phyloP scores from a whole-genome alignment of 225 moss, liverwort and hornwort species.

The Straminergon stramineum region DNA sequence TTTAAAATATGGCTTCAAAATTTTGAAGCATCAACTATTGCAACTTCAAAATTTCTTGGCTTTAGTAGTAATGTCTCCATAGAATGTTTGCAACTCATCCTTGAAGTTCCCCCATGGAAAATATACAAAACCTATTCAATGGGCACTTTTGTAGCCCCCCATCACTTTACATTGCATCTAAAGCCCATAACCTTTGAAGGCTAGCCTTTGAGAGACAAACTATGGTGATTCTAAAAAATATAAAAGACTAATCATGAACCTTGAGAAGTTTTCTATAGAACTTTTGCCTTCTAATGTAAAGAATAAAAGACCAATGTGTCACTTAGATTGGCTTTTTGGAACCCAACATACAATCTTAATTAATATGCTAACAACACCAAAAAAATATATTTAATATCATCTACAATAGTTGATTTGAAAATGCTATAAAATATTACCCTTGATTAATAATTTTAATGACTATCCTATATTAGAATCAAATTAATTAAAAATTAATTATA shows the following conservation, averaged over 20 bases:
- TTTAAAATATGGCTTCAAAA: background rate
- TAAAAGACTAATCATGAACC: background rate
- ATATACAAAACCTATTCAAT: background rate
- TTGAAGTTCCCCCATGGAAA: background rate
- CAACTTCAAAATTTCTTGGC: background rate
- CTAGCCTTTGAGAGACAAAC: background rate
- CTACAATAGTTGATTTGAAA: background rate
- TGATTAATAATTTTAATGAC: background rate
- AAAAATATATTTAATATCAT: no score
- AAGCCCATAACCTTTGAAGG: background rate
- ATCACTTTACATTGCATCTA: background rate
- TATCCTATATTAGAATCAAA: no score
- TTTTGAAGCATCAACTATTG: background rate
- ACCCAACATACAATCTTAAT: background rate
- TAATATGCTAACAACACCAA: background rate
- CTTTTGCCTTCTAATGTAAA: background rate
- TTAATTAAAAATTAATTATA: no score
- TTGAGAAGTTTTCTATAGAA: background rate
- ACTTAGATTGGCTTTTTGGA: fast-evolving
- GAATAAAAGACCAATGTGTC: no score
- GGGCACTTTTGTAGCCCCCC: background rate
- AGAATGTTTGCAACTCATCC: background rate
- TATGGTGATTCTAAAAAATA: background rate
- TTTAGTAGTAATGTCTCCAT: fast-evolving
- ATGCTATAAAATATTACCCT: background rate